Evolutionary conservation across 345 rosid species (phyloP), one percentile per base, ranked within the genome.

Genomic region (Eutrema heterophyllum): DNA sequence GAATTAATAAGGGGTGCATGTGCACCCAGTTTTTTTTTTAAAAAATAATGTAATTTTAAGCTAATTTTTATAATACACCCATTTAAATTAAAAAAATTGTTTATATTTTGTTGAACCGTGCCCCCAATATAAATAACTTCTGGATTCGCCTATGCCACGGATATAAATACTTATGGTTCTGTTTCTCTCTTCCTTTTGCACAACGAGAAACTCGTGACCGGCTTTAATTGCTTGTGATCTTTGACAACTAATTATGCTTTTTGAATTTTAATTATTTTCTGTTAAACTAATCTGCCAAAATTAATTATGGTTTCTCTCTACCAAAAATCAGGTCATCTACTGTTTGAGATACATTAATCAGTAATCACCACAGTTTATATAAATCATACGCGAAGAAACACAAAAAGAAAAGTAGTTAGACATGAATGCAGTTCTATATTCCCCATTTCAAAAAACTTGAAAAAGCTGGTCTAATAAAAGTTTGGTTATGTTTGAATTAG

Each of bases 401-500:
- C 30, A 2, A 15, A 6, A 44, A 6, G 12, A 29, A 16, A 15
- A 16, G 36, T 61, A 41, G 21, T 62, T 62, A 14, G 67, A 15
- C 67, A 35, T 35, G 29, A 30, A 46, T 14, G 30, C 5, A 72
- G 15, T 10, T 54, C 21, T 29, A 2, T 21, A 56, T 16, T 32
- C 30, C 32, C 12, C 14, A 55, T 32, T 26, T 51, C 39, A 61
- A 74, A 58, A 18, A 21, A 5, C 0, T 12, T 44, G 39, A 63
- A 71, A 60, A 27, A 14, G 1, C 14, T 44, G 39, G 39, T 64
- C 11, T 13, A 21, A 8, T 24, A 21, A 26, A 45, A 10, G 24
- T 43, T 30, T 58, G 27, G 8, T 64, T 7, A 11, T 43, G 39
- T 26, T 21, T 50, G 48, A 21, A 53, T 40, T 61, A 86, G 98